phyloP scores from a whole-genome alignment of 75 land plant species.

The Selaginella moellendorffii region DNA sequence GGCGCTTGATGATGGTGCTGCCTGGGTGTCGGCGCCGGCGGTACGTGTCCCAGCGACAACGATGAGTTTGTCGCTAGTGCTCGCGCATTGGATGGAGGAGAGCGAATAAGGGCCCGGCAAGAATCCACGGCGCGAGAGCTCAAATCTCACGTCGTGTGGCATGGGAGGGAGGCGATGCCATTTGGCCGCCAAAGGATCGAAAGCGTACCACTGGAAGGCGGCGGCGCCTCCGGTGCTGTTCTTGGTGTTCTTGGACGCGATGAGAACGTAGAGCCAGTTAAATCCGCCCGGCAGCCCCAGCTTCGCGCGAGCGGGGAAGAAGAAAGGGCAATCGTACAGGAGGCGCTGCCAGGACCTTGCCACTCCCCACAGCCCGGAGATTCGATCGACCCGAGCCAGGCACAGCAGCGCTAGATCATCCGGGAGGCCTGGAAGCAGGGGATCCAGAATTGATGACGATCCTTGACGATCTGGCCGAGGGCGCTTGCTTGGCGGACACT shows the following conservation, averaged over 20 bases:
- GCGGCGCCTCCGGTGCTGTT: slow-evolving; percentile 13
- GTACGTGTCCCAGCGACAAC: slow-evolving; percentile 25
- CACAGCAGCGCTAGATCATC: slow-evolving; percentile 23
- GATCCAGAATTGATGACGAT: slow-evolving; percentile 14
- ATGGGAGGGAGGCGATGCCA: slow-evolving; percentile 27
- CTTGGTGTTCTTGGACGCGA: too few relatives aligned
- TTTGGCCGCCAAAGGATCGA: slow-evolving; percentile 16
- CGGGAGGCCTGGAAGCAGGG: slow-evolving; percentile 21
- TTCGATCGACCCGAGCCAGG: slow-evolving; percentile 17
- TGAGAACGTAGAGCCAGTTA: slow-evolving; percentile 25
- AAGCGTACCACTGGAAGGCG: slow-evolving; percentile 20
- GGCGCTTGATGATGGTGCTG: not conserved
- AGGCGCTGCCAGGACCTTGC: slow-evolving; percentile 18
- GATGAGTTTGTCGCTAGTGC: slow-evolving; percentile 19
- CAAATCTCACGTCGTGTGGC: slow-evolving; percentile 12
- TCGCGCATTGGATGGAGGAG: slow-evolving; percentile 26
- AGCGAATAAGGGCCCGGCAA: slow-evolving; percentile 15
- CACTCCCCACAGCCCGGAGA: slow-evolving; percentile 11
- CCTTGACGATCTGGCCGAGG: slow-evolving; percentile 26
- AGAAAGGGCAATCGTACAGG: slow-evolving; percentile 5
- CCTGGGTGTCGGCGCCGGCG: too few relatives aligned
- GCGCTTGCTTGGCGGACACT: slow-evolving; percentile 13
- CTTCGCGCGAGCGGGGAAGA: slow-evolving; percentile 19
- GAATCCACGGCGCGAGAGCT: slow-evolving; percentile 12
- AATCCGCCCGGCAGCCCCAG: not conserved